A percentile compares a stretch with the other conserved stretches of the same genome.
Evolutionary conservation across 148 eudicot genomes (phyloP).

Genomic region (Cornus florida): DNA sequence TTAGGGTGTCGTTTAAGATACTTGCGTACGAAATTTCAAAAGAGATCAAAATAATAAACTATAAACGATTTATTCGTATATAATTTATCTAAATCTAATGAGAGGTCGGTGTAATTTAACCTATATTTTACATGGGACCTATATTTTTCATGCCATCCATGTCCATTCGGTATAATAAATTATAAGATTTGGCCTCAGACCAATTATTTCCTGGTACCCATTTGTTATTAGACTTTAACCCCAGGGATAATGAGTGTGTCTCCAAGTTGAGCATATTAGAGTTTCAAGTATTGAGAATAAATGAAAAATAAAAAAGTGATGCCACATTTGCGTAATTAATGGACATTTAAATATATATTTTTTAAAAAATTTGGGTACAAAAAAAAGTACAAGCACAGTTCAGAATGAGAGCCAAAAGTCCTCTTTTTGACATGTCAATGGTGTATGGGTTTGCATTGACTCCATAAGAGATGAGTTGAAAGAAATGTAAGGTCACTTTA

Average conservation of each 20-base stretch:
- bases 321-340: background rate
- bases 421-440: slow-evolving; percentile 9
- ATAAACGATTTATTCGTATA: too few species aligned
- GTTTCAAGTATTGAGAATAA: too few species aligned
- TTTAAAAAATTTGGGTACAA: background rate
- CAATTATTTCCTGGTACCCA: background rate
- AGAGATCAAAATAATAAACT: too few species aligned
- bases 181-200: background rate
- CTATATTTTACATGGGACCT: background rate
- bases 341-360: background rate
- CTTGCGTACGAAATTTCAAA: too few species aligned
- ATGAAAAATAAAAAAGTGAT: background rate
- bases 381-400: too few species aligned
- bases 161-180: background rate
- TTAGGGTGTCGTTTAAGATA: too few species aligned
- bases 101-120: too few species aligned
- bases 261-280: background rate
- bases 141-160: background rate
- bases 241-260: slow-evolving; percentile 17
- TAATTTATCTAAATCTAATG: too few species aligned
- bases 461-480: background rate
- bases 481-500: background rate
- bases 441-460: background rate
- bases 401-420: slow-evolving; percentile 4
- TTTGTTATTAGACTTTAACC: background rate